Conservation (phyloP, 352 stramenopile species). For the Phytopythium vexans region DNA sequence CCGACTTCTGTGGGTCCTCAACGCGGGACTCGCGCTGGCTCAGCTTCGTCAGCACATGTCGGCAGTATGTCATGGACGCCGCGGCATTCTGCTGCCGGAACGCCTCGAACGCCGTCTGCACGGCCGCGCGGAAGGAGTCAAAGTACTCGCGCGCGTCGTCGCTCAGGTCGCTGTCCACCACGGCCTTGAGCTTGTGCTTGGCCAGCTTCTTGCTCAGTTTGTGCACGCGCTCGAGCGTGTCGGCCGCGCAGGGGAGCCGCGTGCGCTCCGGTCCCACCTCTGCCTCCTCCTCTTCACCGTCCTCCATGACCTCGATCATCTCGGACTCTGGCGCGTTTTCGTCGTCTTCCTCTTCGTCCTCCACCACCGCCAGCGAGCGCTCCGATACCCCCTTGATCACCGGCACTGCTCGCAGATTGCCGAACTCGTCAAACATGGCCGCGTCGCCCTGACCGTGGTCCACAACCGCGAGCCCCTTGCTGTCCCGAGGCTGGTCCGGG, state of each 20-base stretch:
- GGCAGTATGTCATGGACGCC: slow-evolving; percentile 82
- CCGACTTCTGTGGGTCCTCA: slow-evolving; percentile 43
- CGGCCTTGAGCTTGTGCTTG: slow-evolving; percentile 70
- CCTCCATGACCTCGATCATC: slow-evolving; percentile 71
- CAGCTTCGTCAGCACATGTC: slow-evolving; percentile 53
- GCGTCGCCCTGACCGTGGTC: slow-evolving; percentile 52
- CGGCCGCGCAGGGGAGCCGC: slow-evolving; percentile 59
- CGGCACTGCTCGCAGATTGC: slow-evolving; percentile 53
- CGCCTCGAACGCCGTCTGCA: slow-evolving; percentile 38
- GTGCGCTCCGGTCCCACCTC: slow-evolving; percentile 42
- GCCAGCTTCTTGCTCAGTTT: slow-evolving; percentile 66
- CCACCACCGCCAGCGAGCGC: slow-evolving; percentile 9
- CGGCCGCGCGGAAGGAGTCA: slow-evolving; percentile 50
- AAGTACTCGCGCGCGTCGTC: slow-evolving; percentile 68
- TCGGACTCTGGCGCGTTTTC: slow-evolving; percentile 42
- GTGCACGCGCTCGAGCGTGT: slow-evolving; percentile 58
- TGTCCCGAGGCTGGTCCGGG: slow-evolving; percentile 4
- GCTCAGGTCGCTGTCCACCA: slow-evolving; percentile 64
- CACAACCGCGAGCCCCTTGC: slow-evolving; percentile 31
- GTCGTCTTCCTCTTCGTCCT: slow-evolving; percentile 23
- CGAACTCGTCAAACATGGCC: slow-evolving; percentile 75
- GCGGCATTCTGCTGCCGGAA: slow-evolving; percentile 77
- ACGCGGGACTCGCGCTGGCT: slow-evolving; percentile 22
- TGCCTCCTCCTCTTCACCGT: slow-evolving; percentile 20
- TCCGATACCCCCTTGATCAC: slow-evolving; percentile 18